Base-by-base conservation (phyloP, 1,284 basidiomycete species). In the Chondrostereum purpureum region DNA sequence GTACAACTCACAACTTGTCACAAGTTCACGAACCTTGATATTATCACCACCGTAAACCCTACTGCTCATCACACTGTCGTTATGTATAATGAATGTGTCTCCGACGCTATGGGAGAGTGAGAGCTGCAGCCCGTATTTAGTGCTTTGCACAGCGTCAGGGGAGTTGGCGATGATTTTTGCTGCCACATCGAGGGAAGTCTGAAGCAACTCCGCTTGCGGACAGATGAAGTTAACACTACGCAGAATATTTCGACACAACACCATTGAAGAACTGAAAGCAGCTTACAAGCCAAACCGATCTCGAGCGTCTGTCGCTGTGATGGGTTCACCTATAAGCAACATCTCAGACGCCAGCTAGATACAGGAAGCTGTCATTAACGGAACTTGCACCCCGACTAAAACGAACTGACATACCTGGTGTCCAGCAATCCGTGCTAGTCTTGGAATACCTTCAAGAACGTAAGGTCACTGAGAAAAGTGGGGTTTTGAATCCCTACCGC, bases 121-220 rank as follows among this genome's bases (percentile, higher is more conserved):
- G 2, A 84, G 59, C 16, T 85, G 47, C 12, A 90, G 64, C 0
- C 73, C 83, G 14, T 75, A 70, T 60, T 92, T 93, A 6, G 88
- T 86, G 41, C 79, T 75, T 52, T 85, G 81, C 1, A 92, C 81
- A 0, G 88, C 75, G 58, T 92, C 89, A 0, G 91, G 90, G 3
- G 87, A 90, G 57, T 87, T 87, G 14, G 62, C 58, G 13, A 66
- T 67, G 50, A 92, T 80, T 46, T 77, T 66, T 35, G 69, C 62
- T 0, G 90, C 88, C 44, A 82, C 64, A 3, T 69, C 66, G 22
- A 92, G 61, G 0, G 90, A 89, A 10, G 78, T 72, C 5, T 73
- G 53, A 6, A 90, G 57, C 1, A 89, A 73, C 19, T 78, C 59
- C 5, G 73, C 50, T 53, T 58, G 59, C 8, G 78, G 74, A 1